These are phyloP conservation scores for Cercospora sp. DNA, from an alignment of 2,329 filamentous ascomycete genomes.

Conservation along the genomic window DNA sequence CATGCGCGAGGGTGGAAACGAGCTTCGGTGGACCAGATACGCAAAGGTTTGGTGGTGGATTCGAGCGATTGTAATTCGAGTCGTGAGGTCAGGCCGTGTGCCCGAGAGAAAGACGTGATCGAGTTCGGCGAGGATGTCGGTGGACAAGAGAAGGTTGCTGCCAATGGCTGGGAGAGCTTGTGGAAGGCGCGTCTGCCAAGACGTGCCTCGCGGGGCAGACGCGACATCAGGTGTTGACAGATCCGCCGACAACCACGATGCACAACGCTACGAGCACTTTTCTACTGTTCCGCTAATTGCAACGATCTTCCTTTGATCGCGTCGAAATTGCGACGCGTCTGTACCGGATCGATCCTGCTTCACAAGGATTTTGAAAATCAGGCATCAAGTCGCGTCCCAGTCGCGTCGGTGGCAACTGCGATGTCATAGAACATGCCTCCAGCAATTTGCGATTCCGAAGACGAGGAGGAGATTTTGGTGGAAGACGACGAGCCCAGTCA, in stretches of 20 bases:
- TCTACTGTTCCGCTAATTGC: background rate
- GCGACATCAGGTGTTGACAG: constrained; percentile 16
- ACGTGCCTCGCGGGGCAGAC: constrained; percentile 9
- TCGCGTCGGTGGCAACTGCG: constrained; percentile 15
- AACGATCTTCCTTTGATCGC: background rate
- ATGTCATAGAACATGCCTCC: constrained; percentile 19
- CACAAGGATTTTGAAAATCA: background rate
- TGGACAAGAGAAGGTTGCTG: background rate
- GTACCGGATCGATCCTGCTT: background rate
- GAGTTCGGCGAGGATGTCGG: constrained; percentile 8
- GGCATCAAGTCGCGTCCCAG: constrained; percentile 12
- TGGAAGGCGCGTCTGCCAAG: constrained; percentile 12
- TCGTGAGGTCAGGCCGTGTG: constrained; percentile 21
- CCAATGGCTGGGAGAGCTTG: constrained; percentile 12
- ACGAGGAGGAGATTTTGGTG: constrained; percentile 21
- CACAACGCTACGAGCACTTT: background rate
- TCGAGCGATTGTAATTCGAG: constrained; percentile 16
- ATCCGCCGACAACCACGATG: background rate
- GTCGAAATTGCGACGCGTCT: background rate
- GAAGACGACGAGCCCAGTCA: constrained; percentile 19
- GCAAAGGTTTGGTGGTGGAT: constrained; percentile 23
- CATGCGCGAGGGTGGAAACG: constrained; percentile 19
- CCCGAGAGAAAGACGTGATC: background rate
- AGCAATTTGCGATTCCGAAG: constrained; percentile 24
- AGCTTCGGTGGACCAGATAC: constrained; percentile 24